Base-by-base conservation (phyloP, 495 filamentous ascomycete genomes). In the Penicillium malachiteum region DNA sequence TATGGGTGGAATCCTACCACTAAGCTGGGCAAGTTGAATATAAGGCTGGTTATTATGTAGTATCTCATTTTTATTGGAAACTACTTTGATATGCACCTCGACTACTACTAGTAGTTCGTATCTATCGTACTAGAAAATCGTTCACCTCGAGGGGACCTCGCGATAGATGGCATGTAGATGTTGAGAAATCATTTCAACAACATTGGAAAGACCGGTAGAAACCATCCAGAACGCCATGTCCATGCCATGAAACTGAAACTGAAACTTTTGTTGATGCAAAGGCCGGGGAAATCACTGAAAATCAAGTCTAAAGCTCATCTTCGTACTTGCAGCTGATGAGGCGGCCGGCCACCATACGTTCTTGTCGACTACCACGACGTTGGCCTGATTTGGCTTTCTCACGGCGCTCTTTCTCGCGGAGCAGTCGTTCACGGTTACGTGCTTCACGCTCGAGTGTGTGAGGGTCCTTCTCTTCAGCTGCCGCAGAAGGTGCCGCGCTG, bases 361-460 rank as follows among this genome's bases (percentile, higher is more conserved):
- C 83, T 44, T 77, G 60, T 45, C 81, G 68, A 54, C 79, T 77
- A 61, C 84, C 78, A 37, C 83, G 75, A 48, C 76, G 74, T 47
- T 63, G 71, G 51, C 73, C 67, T 16, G 74, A 77, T 62, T 82
- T 77, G 54, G 63, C 69, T 52, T 54, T 30, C 35, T 54, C 84
- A 44, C 90, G 86, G 14, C 87, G 83, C 68, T 92, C 84, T 46
- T 90, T 80, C 67, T 95, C 91, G 57, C 89, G 89, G 6, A 88
- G 76, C 42, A 92, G 68, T 10, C 91, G 79, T 66, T 93, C 91
- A 10, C 87, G 78, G 55, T 91, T 86, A 12, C 88, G 79, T 11
- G 84, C 84, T 66, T 91, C 88, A 13, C 91, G 85, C 64, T 93
- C 91, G 1, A 87, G 73, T 0, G 87, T 87, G 61, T 92, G 86